These are phyloP conservation scores for Tuber magnatum DNA, from an alignment of 495 filamentous ascomycete species.

Conservation along the genomic window DNA sequence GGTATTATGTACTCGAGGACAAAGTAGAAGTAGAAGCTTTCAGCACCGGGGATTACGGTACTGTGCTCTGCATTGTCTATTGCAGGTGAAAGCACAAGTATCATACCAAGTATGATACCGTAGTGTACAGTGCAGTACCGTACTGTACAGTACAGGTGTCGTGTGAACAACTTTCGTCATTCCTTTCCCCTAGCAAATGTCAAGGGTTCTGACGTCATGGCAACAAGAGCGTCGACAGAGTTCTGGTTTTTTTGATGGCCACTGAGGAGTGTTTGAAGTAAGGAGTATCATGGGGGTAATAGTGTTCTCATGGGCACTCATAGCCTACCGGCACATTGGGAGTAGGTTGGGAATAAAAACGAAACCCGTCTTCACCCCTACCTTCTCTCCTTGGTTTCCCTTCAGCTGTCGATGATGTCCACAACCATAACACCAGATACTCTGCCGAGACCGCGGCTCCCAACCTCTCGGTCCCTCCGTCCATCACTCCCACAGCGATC, in stretches of 20 bases:
- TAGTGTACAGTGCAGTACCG: no score
- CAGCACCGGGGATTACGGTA: no score
- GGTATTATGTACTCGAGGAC: no score
- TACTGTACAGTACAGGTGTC: no score
- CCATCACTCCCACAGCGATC: slow-evolving; percentile 8
- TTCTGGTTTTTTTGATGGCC: neutral
- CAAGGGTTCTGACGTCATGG: neutral
- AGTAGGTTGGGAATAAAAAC: neutral
- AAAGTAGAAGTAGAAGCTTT: no score
- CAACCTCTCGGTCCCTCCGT: slow-evolving; percentile 1
- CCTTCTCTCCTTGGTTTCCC: neutral
- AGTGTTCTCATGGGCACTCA: no score
- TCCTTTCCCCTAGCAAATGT: no score
- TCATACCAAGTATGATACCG: no score
- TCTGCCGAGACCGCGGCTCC: neutral
- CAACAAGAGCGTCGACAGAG: neutral
- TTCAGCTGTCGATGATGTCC: slow-evolving; percentile 2
- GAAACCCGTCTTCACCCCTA: slow-evolving; percentile 5
- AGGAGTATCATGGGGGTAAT: neutral
- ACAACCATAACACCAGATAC: neutral
- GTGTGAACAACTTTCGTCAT: neutral
- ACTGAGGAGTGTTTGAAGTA: neutral
- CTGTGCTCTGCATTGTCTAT: no score
- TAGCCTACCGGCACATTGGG: no score
- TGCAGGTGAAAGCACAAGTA: no score